Evolutionary conservation across 768 basidiomycete genomes (phyloP), one percentile per base, ranked within the genome.

Genomic region (Ramaria rubella): DNA sequence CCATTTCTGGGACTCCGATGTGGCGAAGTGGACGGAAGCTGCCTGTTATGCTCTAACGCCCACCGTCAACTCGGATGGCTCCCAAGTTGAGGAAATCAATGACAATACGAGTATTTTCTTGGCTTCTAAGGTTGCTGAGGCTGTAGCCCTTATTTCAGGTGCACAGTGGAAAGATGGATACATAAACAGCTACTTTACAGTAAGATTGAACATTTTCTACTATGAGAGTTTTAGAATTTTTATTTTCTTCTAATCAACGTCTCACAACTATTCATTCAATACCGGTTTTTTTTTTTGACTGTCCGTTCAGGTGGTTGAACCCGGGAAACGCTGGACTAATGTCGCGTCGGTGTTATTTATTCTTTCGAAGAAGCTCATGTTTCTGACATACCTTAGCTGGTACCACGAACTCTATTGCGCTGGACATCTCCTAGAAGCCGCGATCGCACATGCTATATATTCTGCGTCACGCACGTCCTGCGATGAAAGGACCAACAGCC

Each of bases 81-180:
- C 46, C 15, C n/a, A 49, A 17, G 24, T n/a, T 17, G 17, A n/a
- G 5, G 43, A 54, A 27, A 49, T 49, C 17, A 52, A 64, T 29
- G n/a, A 21, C 12, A n/a, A n/a, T n/a, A n/a, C n/a, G n/a, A n/a
- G n/a, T n/a, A n/a, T n/a, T n/a, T 19, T 17, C 6, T 48, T 64
- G 27, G 49, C 57, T 5, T 14, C 27, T 19, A 60, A 55, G 12
- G 60, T 64, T 12, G 63, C 62, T 29, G 63, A 64, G 42, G 60
- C 60, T 11, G 63, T 64, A 9, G 57, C 55, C 46, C 52, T 59
- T 24, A 61, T 64, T 21, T 57, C 59, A 8, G 44, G 49, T 14
- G 63, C 63, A 11, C 63, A 64, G 51, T 62, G 62, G 17, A 57
- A 63, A 8, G 63, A 64, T 50, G 63, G 63, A 17, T 64, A 64